These are phyloP conservation scores for Paramecium tetraurelia DNA, from an alignment of 73 alveolate genomes.

Conservation along the genomic window DNA sequence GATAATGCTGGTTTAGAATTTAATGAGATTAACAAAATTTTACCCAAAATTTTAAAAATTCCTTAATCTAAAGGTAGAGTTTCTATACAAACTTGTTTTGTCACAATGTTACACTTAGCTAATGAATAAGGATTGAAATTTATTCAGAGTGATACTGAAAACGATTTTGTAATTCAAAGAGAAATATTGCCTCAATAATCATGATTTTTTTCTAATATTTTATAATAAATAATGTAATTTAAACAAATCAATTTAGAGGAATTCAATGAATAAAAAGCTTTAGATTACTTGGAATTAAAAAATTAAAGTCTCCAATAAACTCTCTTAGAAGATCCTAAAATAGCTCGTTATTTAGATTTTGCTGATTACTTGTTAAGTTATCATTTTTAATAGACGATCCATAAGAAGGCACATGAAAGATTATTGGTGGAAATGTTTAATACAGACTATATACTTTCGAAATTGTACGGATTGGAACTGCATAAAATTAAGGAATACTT, in stretches of 20 bases:
- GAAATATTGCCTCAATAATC: neutral
- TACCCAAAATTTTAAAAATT: neutral
- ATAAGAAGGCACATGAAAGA: constrained; percentile 9
- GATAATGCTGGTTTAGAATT: neutral
- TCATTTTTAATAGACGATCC: neutral
- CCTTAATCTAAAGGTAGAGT: neutral
- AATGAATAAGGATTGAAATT: constrained; percentile 53
- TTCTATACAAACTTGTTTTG: constrained; percentile 62
- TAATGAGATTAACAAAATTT: neutral
- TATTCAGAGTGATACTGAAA: constrained; percentile 40
- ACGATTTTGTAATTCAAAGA: constrained; percentile 46
- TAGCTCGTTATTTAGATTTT: constrained; percentile 12
- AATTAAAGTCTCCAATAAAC: neutral
- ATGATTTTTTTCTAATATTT: neutral
- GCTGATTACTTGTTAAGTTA: constrained; percentile 40
- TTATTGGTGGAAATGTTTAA: constrained; percentile 8
- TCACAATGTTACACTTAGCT: constrained; percentile 63
- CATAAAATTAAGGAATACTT: constrained; percentile 37
- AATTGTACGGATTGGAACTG: constrained; percentile 21
- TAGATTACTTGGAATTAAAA: constrained; percentile 24
- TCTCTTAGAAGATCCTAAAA: constrained; percentile 38
- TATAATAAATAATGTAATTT: constrained; percentile 1
- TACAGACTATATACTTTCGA: neutral
- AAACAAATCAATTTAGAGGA: neutral
- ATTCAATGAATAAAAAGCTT: neutral